Evolutionary conservation across 106 monocot genomes (phyloP).

Genomic region (Triglochin maritima): DNA sequence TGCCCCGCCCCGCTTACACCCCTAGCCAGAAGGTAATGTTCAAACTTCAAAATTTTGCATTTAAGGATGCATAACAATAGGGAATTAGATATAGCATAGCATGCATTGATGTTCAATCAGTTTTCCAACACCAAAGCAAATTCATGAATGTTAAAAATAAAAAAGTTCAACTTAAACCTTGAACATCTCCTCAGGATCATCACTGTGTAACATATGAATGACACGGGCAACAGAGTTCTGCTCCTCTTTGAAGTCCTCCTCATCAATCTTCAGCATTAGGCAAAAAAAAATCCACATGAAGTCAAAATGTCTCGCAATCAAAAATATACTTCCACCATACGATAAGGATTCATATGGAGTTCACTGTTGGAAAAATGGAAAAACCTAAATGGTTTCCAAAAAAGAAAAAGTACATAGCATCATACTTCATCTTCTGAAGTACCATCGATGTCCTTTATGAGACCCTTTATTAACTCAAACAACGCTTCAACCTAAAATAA

Average conservation of each 20-base stretch:
- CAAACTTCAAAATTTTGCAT: no score
- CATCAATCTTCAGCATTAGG: constrained; percentile 54
- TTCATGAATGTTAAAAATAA: no score
- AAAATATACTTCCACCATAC: background rate
- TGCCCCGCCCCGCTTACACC: no score
- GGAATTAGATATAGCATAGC: no score
- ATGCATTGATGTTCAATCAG: no score
- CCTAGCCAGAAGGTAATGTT: no score
- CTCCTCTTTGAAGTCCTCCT: constrained; percentile 99
- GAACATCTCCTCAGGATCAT: constrained; percentile 90
- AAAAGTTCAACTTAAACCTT: constrained; percentile 38
- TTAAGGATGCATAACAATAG: no score
- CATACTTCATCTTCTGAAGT: constrained; percentile 66
- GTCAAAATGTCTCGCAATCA: background rate
- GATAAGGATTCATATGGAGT: background rate
- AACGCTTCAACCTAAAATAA: constrained; percentile 78
- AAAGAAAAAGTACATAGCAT: background rate
- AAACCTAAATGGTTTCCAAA: no score
- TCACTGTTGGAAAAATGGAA: no score
- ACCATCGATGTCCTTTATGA: constrained; percentile 82
- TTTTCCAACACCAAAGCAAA: no score
- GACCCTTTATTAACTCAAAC: constrained; percentile 94
- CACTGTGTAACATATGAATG: constrained; percentile 92
- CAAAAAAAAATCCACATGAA: background rate
- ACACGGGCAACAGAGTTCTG: constrained; percentile 98